Percentiles rank a stretch among this genome's conserved stretches.
Conservation (phyloP, 225 moss, liverwort and hornwort genomes). For the Lunularia cruciata region DNA sequence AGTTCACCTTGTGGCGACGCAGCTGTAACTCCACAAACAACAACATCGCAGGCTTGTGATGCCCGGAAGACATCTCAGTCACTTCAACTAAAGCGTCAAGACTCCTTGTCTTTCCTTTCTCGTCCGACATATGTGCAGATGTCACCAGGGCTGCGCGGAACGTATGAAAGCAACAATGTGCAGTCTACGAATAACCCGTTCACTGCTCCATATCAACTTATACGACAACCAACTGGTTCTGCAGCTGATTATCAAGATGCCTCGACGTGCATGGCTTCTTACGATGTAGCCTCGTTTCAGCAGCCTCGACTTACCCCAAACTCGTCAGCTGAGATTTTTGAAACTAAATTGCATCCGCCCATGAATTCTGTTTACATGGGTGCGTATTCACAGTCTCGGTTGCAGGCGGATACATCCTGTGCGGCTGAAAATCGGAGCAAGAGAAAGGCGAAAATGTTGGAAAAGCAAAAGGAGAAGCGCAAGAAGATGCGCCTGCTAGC, state of each 20-base stretch:
- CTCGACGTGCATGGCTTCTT: constrained; percentile 1
- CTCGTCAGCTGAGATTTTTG: constrained; percentile 39
- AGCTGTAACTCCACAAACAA: constrained; percentile 25
- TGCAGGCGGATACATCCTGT: constrained; percentile 21
- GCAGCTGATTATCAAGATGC: constrained; percentile 19
- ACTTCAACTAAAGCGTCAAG: constrained; percentile 25
- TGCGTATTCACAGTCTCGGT: constrained; percentile 22
- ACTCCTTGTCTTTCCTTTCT: constrained; percentile 14
- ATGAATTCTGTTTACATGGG: constrained; percentile 19
- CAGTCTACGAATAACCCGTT: constrained; percentile 21
- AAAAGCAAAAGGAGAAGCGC: constrained; percentile 39
- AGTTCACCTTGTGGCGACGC: constrained; percentile 22
- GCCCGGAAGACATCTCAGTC: constrained; percentile 18
- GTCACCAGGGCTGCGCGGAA: constrained; percentile 32
- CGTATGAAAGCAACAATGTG: constrained; percentile 26
- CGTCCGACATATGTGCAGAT: constrained; percentile 28
- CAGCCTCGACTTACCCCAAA: constrained; percentile 21
- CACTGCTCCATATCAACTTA: background rate
- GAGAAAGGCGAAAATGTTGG: constrained; percentile 46
- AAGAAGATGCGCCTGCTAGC: constrained; percentile 26
- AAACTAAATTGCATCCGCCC: constrained; percentile 9
- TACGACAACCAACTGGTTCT: background rate
- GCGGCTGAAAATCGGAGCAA: constrained; percentile 59
- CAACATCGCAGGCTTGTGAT: constrained; percentile 33
- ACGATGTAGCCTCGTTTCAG: constrained; percentile 25